These are phyloP conservation scores for Xylaria sp. DNA, from an alignment of 2,329 filamentous ascomycete genomes.

Conservation along the genomic window DNA sequence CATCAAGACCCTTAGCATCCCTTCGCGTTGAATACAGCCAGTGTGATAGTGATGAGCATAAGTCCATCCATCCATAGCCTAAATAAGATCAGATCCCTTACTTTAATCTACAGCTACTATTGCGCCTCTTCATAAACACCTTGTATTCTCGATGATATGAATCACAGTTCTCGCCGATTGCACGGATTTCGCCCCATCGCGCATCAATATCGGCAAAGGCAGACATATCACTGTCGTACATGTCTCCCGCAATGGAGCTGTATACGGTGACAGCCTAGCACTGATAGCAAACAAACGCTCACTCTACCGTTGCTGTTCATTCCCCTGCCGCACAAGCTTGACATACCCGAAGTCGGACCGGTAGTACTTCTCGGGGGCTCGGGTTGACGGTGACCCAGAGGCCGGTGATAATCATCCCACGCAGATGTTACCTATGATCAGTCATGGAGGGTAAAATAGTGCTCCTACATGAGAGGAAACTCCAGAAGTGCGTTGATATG, in stretches of 20 bases:
- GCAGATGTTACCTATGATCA: too few relatives aligned
- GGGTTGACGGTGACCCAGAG: background rate
- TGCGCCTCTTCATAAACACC: too few relatives aligned
- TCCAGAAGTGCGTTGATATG: too few relatives aligned
- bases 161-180: background rate
- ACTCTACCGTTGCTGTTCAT: constrained; percentile 6
- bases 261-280: constrained; percentile 25
- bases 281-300: constrained; percentile 29
- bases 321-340: background rate
- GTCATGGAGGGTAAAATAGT: too few relatives aligned
- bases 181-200: constrained; percentile 26
- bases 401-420: constrained; percentile 5
- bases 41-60: background rate
- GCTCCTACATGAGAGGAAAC: too few relatives aligned
- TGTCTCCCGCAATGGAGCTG: background rate
- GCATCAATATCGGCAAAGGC: constrained; percentile 9
- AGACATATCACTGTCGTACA: too few relatives aligned
- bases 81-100: background rate
- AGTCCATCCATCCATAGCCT: background rate
- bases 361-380: background rate
- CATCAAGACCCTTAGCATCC: background rate
- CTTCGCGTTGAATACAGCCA: background rate
- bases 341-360: constrained; percentile 26
- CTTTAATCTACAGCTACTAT: background rate
- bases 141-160: background rate